A percentile compares a stretch with the other conserved stretches of the same genome.
phyloP scores from a whole-genome alignment of 148 eudicot genomes.

The Camellia japonica region DNA sequence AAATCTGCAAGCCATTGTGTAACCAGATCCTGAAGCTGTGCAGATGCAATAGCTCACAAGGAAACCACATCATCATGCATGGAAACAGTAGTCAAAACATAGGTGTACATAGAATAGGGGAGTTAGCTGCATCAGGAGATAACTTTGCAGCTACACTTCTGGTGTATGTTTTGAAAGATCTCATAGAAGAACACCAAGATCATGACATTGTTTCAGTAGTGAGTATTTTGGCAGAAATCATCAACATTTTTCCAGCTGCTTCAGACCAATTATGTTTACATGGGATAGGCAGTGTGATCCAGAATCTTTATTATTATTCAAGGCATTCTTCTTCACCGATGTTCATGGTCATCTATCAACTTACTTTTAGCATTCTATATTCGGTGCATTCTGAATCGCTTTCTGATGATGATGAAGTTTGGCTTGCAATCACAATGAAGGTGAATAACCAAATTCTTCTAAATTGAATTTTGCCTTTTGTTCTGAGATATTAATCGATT shows the following conservation, averaged over 20 bases:
- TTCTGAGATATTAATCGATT: slow-evolving; percentile 7
- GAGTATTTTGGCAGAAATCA: slow-evolving; percentile 35
- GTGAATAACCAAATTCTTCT: slow-evolving; percentile 28
- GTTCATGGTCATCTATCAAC: slow-evolving; percentile 35
- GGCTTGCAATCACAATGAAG: slow-evolving; percentile 70
- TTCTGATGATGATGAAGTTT: slow-evolving; percentile 45
- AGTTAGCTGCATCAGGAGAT: slow-evolving; percentile 60
- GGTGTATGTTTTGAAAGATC: slow-evolving; percentile 50
- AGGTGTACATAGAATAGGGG: slow-evolving; percentile 45
- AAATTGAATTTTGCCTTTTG: background rate
- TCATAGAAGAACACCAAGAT: slow-evolving; percentile 40
- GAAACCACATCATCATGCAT: slow-evolving; percentile 22
- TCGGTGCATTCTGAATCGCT: slow-evolving; percentile 55
- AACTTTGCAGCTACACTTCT: slow-evolving; percentile 56
- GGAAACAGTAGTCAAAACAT: slow-evolving; percentile 27
- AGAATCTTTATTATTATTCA: slow-evolving; percentile 36
- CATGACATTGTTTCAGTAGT: slow-evolving; percentile 54
- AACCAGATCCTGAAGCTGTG: slow-evolving; percentile 67
- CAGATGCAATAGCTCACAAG: slow-evolving; percentile 35
- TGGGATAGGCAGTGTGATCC: slow-evolving; percentile 61
- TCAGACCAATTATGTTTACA: slow-evolving; percentile 78
- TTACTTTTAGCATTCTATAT: slow-evolving; percentile 57
- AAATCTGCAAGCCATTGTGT: slow-evolving; percentile 56
- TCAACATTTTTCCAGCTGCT: slow-evolving; percentile 62
- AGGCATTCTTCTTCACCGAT: slow-evolving; percentile 35